Evolutionary conservation across 805 yeast species (phyloP), one percentile per base, ranked within the genome.

Genomic region (Starmerella gropengiesseri): DNA sequence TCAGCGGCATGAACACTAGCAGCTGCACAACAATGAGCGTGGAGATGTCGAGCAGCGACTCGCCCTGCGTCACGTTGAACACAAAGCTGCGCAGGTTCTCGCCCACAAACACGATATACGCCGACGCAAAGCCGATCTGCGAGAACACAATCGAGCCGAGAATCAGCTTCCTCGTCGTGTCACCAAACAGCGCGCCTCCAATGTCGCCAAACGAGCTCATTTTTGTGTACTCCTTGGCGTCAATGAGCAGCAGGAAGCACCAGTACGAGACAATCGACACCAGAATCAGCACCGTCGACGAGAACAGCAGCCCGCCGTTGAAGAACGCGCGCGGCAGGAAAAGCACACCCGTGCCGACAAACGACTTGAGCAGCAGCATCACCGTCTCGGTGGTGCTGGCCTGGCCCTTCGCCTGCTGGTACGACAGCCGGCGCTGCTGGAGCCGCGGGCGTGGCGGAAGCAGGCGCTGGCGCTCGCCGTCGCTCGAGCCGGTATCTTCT

Each of bases 51-150:
- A 53, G 44, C 44, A 51, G 38, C 7, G 45, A 29, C 19, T 52
- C 52, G 27, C 56, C 57, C 14, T 55, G 53, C 13, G 54, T 56
- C 23, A 70, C 62, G 27, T 71, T 70, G 39, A 57, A 55, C 14
- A 73, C 57, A 47, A 91, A 76, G 1, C 84, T 79, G 47, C 73
- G 72, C 51, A 89, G 61, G 61, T 87, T 89, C 46, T 86, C 89
- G 0, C 94, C 86, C 0, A 94, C 85, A 61, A 89, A 89, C 13
- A 89, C 81, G 36, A 84, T 80, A 58, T 89, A 89, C 0, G 95
- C 94, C 16, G 95, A 82, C 5, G 94, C 81, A 62, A 89, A 89
- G 2, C 98, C 98, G 33, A 91, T 71, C 60, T 89, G 98, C 4
- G 95, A 82, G n/a, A 89, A 60, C 3, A 82, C 81, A 52, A 89